phyloP scores from a whole-genome alignment of 192 early-diverging fungal genomes.

The Glomus cerebriforme region DNA sequence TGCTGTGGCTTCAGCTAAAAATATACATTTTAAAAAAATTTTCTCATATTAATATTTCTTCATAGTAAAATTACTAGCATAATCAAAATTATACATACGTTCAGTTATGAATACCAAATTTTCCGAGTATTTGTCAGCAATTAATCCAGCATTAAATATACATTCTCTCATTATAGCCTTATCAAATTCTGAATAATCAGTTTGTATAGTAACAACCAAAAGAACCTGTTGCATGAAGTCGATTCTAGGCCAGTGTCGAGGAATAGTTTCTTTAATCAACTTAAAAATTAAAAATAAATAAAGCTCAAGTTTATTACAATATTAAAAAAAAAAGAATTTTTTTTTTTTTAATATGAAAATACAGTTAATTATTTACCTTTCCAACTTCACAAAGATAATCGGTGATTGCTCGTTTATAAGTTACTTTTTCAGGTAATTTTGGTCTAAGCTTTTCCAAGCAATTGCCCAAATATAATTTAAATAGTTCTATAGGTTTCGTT shows the following conservation, averaged over 20 bases:
- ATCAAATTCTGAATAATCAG: not conserved
- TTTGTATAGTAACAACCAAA: not conserved
- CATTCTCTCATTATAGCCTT: not conserved
- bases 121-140: no score
- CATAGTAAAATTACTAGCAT: no score
- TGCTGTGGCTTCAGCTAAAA: conserved; percentile 13
- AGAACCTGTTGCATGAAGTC: not conserved
- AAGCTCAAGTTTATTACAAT: no score
- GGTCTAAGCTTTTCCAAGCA: not conserved
- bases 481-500: not conserved
- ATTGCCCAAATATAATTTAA: conserved; percentile 1
- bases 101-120: no score
- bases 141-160: not conserved
- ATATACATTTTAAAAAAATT: no score
- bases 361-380: not conserved
- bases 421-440: conserved; percentile 30
- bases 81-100: no score
- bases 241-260: not conserved
- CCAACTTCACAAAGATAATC: conserved; percentile 1
- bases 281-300: not conserved
- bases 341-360: no score
- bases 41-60: no score
- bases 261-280: not conserved
- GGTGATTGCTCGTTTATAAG: not conserved
- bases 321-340: not conserved